Conservation (phyloP, 2,329 filamentous ascomycete genomes). For the Acarospora socialis region DNA sequence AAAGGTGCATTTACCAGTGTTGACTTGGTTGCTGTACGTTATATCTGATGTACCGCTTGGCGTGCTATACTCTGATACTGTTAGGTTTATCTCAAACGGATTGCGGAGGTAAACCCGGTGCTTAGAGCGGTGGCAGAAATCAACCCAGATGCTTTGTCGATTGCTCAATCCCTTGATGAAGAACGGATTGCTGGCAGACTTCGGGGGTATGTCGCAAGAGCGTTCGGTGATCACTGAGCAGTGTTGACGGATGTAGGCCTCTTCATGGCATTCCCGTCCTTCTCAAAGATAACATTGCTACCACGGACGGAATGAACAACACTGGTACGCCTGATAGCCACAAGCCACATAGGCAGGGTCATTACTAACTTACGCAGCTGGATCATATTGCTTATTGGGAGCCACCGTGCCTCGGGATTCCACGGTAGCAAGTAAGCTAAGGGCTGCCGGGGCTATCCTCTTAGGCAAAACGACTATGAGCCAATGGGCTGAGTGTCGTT, state of each 20-base stretch:
- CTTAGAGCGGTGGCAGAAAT: constrained; percentile 24
- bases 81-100: constrained; percentile 21
- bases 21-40: too few relatives aligned
- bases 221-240: background rate
- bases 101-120: constrained; percentile 22
- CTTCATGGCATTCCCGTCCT: constrained; percentile 17
- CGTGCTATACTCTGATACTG: too few relatives aligned
- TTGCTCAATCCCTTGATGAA: constrained; percentile 25
- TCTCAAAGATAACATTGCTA: constrained; percentile 16
- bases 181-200: constrained; percentile 14
- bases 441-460: constrained; percentile 10
- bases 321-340: constrained; percentile 5
- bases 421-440: constrained; percentile 6
- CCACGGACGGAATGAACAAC: constrained; percentile 13
- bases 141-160: constrained; percentile 26
- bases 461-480: constrained; percentile 13
- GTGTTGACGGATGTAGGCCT: constrained; percentile 7
- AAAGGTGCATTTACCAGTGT: too few relatives aligned
- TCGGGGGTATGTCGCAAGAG: constrained; percentile 18
- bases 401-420: constrained; percentile 8
- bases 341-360: constrained; percentile 2
- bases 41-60: too few relatives aligned
- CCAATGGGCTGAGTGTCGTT: constrained; percentile 11
- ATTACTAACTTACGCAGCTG: constrained; percentile 9
- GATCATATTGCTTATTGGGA: constrained; percentile 11